Evolutionary conservation across 2,329 filamentous ascomycete genomes (phyloP).

Genomic region (Trichoderma guizhouense): DNA sequence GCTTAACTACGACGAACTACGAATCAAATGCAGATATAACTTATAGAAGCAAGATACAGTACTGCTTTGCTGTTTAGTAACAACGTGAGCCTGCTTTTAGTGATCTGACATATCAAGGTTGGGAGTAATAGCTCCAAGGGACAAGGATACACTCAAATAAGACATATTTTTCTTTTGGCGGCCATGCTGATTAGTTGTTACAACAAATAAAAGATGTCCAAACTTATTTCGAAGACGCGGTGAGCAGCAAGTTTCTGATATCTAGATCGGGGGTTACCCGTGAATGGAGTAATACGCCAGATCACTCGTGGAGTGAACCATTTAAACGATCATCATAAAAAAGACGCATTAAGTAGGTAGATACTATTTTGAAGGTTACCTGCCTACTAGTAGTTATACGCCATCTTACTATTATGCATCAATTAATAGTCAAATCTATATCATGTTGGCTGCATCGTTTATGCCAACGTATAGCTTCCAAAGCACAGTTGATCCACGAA

Average conservation of each 20-base stretch:
- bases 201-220: not conserved
- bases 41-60: not conserved
- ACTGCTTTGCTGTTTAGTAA: not conserved
- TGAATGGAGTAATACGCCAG: not conserved
- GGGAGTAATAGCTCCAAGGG: not conserved
- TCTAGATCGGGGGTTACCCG: not conserved
- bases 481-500: not conserved
- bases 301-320: not conserved
- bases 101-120: not conserved
- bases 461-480: too few species aligned
- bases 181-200: not conserved
- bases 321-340: not conserved
- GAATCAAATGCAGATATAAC: not conserved
- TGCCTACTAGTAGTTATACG: not conserved
- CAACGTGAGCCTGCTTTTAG: not conserved
- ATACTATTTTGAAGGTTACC: not conserved
- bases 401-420: not conserved
- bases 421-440: not conserved
- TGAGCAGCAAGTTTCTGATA: not conserved
- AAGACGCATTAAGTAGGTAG: not conserved
- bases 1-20: accelerated
- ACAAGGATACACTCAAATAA: not conserved
- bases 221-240: not conserved
- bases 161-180: not conserved
- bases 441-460: not conserved